These are phyloP conservation scores for Chrysanthemum seticuspe DNA, from an alignment of 129 eudicot species.

Conservation along the genomic window DNA sequence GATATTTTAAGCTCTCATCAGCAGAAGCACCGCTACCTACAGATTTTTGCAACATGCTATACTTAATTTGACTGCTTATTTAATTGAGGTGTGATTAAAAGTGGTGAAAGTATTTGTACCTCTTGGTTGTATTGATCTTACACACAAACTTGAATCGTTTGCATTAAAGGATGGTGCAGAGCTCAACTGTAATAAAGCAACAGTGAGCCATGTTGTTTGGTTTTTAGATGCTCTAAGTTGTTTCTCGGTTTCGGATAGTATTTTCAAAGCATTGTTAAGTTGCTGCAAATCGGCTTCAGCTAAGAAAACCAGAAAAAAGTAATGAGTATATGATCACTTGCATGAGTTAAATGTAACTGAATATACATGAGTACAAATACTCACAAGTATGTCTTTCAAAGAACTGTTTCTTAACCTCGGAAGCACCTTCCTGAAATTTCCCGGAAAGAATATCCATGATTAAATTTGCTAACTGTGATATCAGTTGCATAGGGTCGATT, in stretches of 20 bases:
- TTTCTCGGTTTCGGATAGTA: slow-evolving; percentile 84
- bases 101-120: slow-evolving; percentile 37
- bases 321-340: slow-evolving; percentile 1
- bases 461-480: slow-evolving; percentile 85
- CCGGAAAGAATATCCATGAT: slow-evolving; percentile 98
- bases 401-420: slow-evolving; percentile 65
- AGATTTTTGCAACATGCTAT: background rate
- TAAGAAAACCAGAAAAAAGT: slow-evolving; percentile 31
- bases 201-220: slow-evolving; percentile 95
- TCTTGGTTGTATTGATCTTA: slow-evolving; percentile 45
- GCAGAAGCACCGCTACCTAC: slow-evolving; percentile 40
- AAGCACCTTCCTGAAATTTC: slow-evolving; percentile 55
- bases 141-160: slow-evolving; percentile 53
- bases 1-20: slow-evolving; percentile 66
- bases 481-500: slow-evolving; percentile 84
- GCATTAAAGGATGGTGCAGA: slow-evolving; percentile 56
- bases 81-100: background rate
- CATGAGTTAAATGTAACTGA: background rate
- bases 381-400: slow-evolving; percentile 63
- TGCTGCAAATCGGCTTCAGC: slow-evolving; percentile 87
- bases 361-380: slow-evolving; percentile 24
- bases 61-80: background rate
- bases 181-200: slow-evolving; percentile 80
- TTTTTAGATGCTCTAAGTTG: slow-evolving; percentile 85
- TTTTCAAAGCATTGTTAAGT: slow-evolving; percentile 77